phyloP scores from a whole-genome alignment of 345 rosid species.

The Anastatica hierochuntica region DNA sequence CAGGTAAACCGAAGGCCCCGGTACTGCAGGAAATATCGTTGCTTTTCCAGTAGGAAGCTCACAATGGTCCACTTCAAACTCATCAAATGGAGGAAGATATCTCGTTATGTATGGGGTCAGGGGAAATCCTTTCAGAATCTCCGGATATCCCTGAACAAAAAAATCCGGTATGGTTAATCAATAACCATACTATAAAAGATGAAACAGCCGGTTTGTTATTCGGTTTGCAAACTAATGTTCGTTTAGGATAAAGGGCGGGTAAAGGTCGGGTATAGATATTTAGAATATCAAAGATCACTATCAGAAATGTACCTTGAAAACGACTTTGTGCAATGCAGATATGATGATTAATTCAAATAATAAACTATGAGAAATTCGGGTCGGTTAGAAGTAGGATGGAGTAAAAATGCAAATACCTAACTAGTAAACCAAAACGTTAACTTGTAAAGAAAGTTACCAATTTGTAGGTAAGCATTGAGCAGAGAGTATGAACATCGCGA shows the following conservation, averaged over 20 bases:
- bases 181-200: not conserved
- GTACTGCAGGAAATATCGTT: conserved; percentile 49
- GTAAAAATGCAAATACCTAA: no score
- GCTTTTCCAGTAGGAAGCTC: conserved; percentile 50
- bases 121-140: conserved; percentile 66
- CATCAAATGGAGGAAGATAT: conserved; percentile 86
- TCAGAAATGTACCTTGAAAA: no score
- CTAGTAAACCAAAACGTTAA: not conserved
- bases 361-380: no score
- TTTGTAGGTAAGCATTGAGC: conserved; percentile 95
- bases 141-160: conserved; percentile 79
- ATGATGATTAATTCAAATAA: no score
- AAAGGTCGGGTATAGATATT: no score
- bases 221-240: not conserved
- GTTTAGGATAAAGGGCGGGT: no score
- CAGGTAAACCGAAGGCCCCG: conserved; percentile 77
- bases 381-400: no score
- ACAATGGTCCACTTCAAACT: conserved; percentile 80
- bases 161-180: no score
- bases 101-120: conserved; percentile 53
- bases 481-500: conserved; percentile 78
- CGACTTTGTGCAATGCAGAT: no score
- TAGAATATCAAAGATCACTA: no score
- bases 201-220: no score
- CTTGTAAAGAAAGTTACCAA: conserved; percentile 41